A percentile compares a stretch with the other conserved stretches of the same genome.
These are phyloP conservation scores for Abrus pulchellus DNA, from an alignment of 306 rosid species.

Conservation along the genomic window DNA sequence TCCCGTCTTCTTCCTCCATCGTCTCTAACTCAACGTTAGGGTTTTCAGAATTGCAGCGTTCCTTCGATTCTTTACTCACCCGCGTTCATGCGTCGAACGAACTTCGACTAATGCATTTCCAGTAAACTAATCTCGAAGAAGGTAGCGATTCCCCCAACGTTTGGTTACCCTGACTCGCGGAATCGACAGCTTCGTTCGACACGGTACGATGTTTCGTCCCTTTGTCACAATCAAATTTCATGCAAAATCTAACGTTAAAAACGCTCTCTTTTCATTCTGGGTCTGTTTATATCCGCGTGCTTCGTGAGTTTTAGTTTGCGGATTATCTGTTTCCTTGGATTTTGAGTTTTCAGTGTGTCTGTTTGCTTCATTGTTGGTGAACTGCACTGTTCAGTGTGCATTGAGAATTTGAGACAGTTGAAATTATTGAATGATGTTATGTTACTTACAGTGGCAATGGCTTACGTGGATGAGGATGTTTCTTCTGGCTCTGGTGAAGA, in stretches of 20 bases:
- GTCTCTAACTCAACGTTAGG: conserved; percentile 11
- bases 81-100: background rate
- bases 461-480: conserved; percentile 78
- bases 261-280: conserved; percentile 29
- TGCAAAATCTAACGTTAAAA: background rate
- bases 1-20: conserved; percentile 8
- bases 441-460: conserved; percentile 57
- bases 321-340: conserved; percentile 1
- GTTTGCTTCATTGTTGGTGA: conserved; percentile 21
- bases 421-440: conserved; percentile 37
- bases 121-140: background rate
- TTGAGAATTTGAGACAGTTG: conserved; percentile 5
- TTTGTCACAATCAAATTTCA: conserved; percentile 1
- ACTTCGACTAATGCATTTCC: conserved; percentile 5
- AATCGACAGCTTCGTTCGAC: conserved; percentile 8
- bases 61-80: background rate
- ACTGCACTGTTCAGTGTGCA: background rate
- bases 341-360: background rate
- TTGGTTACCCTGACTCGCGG: background rate
- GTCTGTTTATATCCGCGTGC: background rate
- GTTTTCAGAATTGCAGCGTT: conserved; percentile 34
- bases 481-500: conserved; percentile 87
- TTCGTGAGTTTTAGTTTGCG: background rate
- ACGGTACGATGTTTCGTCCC: conserved; percentile 39
- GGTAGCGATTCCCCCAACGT: background rate